phyloP scores from a whole-genome alignment of 768 basidiomycete genomes.

The Suillus paluster region DNA sequence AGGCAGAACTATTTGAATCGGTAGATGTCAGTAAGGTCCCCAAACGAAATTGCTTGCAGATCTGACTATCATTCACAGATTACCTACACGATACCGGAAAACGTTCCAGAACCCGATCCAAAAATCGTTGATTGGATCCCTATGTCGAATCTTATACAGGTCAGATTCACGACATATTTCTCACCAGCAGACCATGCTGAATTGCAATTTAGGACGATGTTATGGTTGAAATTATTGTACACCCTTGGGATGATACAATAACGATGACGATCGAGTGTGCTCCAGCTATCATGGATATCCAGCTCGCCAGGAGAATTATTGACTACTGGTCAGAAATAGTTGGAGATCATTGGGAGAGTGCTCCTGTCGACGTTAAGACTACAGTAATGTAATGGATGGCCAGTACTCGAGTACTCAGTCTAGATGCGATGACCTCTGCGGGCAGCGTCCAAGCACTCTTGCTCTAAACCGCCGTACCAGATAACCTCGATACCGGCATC shows the following conservation, averaged over 20 bases:
- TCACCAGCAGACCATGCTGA: not conserved
- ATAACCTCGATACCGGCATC: constrained; percentile 75
- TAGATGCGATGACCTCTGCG: constrained; percentile 53
- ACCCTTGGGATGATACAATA: constrained; percentile 21
- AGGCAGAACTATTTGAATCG: constrained; percentile 29
- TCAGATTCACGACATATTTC: constrained; percentile 9
- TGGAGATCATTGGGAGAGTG: constrained; percentile 1
- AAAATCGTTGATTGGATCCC: constrained; percentile 21
- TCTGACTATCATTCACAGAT: constrained; percentile 26
- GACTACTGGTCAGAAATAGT: constrained; percentile 25
- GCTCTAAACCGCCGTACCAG: constrained; percentile 76
- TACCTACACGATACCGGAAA: constrained; percentile 40
- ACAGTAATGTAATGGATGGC: not conserved
- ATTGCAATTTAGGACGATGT: constrained; percentile 33
- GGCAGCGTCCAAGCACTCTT: constrained; percentile 81
- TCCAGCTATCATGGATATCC: constrained; percentile 17
- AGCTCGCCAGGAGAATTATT: constrained; percentile 22
- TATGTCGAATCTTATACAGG: constrained; percentile 31
- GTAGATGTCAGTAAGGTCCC: constrained; percentile 36
- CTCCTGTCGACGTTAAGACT: not conserved
- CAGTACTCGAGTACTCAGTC: not conserved
- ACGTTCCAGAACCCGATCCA: constrained; percentile 11
- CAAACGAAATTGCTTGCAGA: not conserved
- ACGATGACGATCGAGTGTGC: constrained; percentile 27
- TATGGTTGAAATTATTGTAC: constrained; percentile 36